phyloP scores from a whole-genome alignment of 129 eudicot species.

The Flaveria trinervia region DNA sequence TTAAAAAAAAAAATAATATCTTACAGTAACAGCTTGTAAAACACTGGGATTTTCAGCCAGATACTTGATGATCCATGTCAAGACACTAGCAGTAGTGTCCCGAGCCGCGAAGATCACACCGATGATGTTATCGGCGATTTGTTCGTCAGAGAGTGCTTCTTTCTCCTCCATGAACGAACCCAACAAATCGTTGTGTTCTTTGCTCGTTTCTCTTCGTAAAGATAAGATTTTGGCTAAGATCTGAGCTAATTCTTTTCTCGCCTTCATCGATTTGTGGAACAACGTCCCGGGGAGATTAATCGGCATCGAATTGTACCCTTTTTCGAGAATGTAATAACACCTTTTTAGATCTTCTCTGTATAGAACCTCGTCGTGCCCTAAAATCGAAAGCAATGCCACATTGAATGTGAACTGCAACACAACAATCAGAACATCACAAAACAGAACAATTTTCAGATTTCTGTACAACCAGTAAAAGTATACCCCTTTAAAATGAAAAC shows the following conservation, averaged over 20 bases:
- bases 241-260: slow-evolving; percentile 75
- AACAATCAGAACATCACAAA: slow-evolving; percentile 9
- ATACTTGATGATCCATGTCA: slow-evolving; percentile 93
- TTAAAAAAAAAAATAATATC: slow-evolving; percentile 14
- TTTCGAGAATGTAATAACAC: slow-evolving; percentile 89
- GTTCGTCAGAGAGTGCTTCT: slow-evolving; percentile 87
- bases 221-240: slow-evolving; percentile 80
- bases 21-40: slow-evolving; percentile 88
- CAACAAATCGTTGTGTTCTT: slow-evolving; percentile 57
- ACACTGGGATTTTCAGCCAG: slow-evolving; percentile 81
- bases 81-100: slow-evolving; percentile 90
- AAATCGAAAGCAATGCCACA: slow-evolving; percentile 86
- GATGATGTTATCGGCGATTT: slow-evolving; percentile 90
- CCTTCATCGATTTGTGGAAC: slow-evolving; percentile 92
- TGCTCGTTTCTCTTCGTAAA: slow-evolving; percentile 46
- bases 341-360: slow-evolving; percentile 92
- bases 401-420: slow-evolving; percentile 83
- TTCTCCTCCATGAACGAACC: slow-evolving; percentile 86
- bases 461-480: too few species aligned
- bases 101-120: slow-evolving; percentile 97
- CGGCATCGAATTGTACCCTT: slow-evolving; percentile 97
- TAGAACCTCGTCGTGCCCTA: slow-evolving; percentile 80
- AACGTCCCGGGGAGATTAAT: slow-evolving; percentile 89
- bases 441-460: neutral
- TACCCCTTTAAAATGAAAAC: too few species aligned